Conservation (phyloP, 805 yeast genomes). For the Saccharomyces eubayanus region DNA sequence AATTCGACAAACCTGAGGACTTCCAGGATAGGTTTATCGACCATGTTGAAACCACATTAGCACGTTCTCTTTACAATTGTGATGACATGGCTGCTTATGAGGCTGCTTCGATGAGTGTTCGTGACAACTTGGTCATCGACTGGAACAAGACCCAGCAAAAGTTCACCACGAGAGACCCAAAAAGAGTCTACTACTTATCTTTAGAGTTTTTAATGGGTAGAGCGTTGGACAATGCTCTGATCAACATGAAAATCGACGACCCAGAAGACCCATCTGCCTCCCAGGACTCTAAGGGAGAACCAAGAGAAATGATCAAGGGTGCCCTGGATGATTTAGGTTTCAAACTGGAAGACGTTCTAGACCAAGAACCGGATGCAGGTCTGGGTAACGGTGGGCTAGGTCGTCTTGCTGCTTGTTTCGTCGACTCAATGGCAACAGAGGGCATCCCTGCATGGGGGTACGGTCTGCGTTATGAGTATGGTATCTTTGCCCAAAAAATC, state of each 20-base stretch:
- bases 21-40: conserved; percentile 65
- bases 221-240: conserved; percentile 88
- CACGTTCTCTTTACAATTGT: conserved; percentile 87
- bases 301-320: conserved; percentile 46
- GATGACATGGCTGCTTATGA: conserved; percentile 89
- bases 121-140: conserved; percentile 72
- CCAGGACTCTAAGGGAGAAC: conserved; percentile 8
- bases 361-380: conserved; percentile 89
- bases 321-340: conserved; percentile 73
- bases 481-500: conserved; percentile 84
- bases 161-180: conserved; percentile 74
- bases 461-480: conserved; percentile 87
- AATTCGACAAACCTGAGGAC: conserved; percentile 41
- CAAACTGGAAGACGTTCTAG: conserved; percentile 74
- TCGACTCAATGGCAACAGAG: conserved; percentile 79
- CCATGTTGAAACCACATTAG: conserved; percentile 85
- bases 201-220: conserved; percentile 91
- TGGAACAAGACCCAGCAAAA: conserved; percentile 93
- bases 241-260: conserved; percentile 52
- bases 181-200: conserved; percentile 79
- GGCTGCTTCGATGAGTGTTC: conserved; percentile 69
- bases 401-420: conserved; percentile 87
- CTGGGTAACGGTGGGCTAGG: conserved; percentile 95
- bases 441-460: conserved; percentile 95
- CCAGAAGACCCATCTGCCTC: conserved; percentile 2